Conservation (phyloP, 176 grass and related monocot genomes). For the Neostapfia colusana region DNA sequence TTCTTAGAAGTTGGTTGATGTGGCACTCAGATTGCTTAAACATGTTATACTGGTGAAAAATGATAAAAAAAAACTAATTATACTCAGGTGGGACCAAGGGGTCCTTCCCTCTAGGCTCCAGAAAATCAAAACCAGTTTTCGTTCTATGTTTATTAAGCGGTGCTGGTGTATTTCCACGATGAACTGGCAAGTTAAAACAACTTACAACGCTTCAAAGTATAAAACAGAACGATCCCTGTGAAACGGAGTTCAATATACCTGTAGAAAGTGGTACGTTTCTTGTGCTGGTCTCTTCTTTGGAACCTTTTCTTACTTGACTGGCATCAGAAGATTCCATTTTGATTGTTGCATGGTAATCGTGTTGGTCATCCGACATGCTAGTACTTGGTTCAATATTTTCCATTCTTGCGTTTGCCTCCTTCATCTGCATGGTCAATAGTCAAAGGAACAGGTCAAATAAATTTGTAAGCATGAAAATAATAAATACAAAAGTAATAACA, state of each 20-base stretch:
- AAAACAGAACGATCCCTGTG: neutral
- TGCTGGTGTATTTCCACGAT: neutral
- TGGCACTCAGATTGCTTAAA: neutral
- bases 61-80: neutral
- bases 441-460: neutral
- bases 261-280: slow-evolving; percentile 47
- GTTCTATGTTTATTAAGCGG: neutral
- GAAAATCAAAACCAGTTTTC: neutral
- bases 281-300: slow-evolving; percentile 39
- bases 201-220: neutral
- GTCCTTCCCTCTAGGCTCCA: neutral
- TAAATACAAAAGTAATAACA: neutral
- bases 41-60: slow-evolving; percentile 8
- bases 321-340: slow-evolving; percentile 50
- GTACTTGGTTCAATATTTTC: slow-evolving; percentile 41
- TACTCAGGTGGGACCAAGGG: neutral
- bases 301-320: slow-evolving; percentile 43
- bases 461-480: neutral
- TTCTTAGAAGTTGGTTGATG: neutral
- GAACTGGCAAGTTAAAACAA: neutral
- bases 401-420: slow-evolving; percentile 70
- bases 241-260: slow-evolving; percentile 48
- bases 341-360: slow-evolving; percentile 28
- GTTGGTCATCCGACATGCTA: slow-evolving; percentile 38
- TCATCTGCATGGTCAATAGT: slow-evolving; percentile 56